These are phyloP conservation scores for Trypanosoma caninum DNA, from an alignment of 208 protist genomes.

Conservation along the genomic window DNA sequence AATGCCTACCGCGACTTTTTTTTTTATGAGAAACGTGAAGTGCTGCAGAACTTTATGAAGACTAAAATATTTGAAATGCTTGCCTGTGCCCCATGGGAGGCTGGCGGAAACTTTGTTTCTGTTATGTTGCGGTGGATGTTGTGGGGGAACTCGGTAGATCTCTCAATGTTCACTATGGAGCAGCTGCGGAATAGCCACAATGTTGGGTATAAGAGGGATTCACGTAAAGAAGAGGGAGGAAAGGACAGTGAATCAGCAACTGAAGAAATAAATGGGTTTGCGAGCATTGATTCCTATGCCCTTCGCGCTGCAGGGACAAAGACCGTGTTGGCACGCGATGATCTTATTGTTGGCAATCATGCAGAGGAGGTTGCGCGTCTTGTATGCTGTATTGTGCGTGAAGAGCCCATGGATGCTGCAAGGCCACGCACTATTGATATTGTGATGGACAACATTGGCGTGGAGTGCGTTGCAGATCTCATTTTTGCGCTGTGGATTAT, in stretches of 20 bases:
- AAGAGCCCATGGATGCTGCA: conserved; percentile 9
- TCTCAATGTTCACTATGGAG: conserved; percentile 87
- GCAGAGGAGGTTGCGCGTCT: conserved; percentile 38
- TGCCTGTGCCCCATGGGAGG: conserved; percentile 60
- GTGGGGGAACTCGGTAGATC: conserved; percentile 85
- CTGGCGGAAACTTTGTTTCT: conserved; percentile 37
- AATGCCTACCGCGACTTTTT: conserved; percentile 78
- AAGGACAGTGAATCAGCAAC: neutral
- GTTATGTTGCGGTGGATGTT: conserved; percentile 79
- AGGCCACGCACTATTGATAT: conserved; percentile 51
- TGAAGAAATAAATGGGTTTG: neutral
- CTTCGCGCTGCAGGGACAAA: conserved; percentile 38
- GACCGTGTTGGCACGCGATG: conserved; percentile 36
- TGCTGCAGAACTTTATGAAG: conserved; percentile 60
- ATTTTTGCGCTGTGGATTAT: conserved; percentile 77
- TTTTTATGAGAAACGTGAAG: conserved; percentile 54
- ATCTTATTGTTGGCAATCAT: conserved; percentile 67
- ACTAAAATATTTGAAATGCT: conserved; percentile 73
- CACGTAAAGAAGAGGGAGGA: neutral
- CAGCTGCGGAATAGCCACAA: conserved; percentile 36
- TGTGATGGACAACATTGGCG: conserved; percentile 88
- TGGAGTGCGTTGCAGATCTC: conserved; percentile 78
- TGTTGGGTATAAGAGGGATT: neutral
- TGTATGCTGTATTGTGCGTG: conserved; percentile 24
- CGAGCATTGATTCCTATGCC: conserved; percentile 3